Conservation (phyloP, 768 basidiomycete species). For the Exidia glandulosa region DNA sequence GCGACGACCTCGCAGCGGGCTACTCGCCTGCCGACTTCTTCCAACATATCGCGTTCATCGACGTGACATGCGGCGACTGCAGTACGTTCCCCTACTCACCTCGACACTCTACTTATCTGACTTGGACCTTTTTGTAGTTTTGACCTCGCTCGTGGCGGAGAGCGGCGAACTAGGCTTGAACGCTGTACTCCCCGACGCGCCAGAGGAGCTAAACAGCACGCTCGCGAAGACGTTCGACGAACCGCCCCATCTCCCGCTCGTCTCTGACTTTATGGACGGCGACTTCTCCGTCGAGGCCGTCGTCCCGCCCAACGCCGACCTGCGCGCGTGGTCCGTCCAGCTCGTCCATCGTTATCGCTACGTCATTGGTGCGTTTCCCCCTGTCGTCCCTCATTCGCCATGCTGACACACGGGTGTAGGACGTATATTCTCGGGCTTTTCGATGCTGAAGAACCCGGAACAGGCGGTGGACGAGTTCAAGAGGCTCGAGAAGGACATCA, state of each 20-base stretch:
- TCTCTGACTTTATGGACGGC: constrained; percentile 8
- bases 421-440: background rate
- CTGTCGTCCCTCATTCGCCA: background rate
- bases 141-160: constrained; percentile 19
- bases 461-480: background rate
- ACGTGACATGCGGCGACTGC: constrained; percentile 25
- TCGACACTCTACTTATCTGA: too few species aligned
- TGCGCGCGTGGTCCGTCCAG: background rate
- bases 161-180: constrained; percentile 23
- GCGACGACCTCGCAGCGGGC: constrained; percentile 11
- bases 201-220: background rate
- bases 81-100: background rate
- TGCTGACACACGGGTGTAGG: background rate
- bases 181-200: constrained; percentile 22
- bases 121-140: constrained; percentile 11
- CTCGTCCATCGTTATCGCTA: background rate
- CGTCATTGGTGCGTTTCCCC: background rate
- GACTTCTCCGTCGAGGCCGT: constrained; percentile 10
- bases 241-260: constrained; percentile 11
- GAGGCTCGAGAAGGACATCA: background rate
- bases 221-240: background rate
- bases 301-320: background rate
- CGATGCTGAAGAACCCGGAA: background rate
- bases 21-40: constrained; percentile 16
- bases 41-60: constrained; percentile 22